A percentile compares a stretch with the other conserved stretches of the same genome.
phyloP scores from a whole-genome alignment of 345 rosid genomes.

The Corchorus capsularis region DNA sequence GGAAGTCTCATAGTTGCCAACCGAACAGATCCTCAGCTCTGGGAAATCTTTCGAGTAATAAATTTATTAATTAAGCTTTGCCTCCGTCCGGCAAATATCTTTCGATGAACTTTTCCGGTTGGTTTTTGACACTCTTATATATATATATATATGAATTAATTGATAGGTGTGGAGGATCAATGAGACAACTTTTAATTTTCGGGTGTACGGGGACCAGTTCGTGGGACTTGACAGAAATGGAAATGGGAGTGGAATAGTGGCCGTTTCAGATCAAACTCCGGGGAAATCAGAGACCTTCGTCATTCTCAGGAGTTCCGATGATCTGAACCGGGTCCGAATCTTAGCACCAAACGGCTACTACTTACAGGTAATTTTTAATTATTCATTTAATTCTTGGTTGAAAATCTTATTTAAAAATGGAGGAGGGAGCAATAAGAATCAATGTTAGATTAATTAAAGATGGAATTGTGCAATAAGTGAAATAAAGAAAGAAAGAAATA shows the following conservation, averaged over 20 bases:
- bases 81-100: no score
- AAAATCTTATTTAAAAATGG: neutral
- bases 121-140: no score
- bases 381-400: neutral
- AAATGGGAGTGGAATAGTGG: constrained; percentile 41
- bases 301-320: constrained; percentile 38
- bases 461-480: no score
- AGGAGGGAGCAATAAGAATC: no score
- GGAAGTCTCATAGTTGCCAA: constrained; percentile 58
- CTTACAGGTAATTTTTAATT: constrained; percentile 39
- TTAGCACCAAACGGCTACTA: constrained; percentile 54
- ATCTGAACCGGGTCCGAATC: constrained; percentile 46
- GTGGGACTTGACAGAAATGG: constrained; percentile 39
- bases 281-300: constrained; percentile 39
- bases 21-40: constrained; percentile 45
- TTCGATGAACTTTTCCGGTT: no score
- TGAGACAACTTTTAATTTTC: constrained; percentile 42
- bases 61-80: neutral
- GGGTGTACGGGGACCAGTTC: constrained; percentile 51
- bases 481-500: no score
- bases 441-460: no score
- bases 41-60: constrained; percentile 68
- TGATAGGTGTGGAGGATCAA: constrained; percentile 62
- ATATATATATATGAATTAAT: no score
- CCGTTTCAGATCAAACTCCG: constrained; percentile 27